Base-by-base conservation (phyloP, 2,329 filamentous ascomycete species). In the Endoconidiophora laricicola region DNA sequence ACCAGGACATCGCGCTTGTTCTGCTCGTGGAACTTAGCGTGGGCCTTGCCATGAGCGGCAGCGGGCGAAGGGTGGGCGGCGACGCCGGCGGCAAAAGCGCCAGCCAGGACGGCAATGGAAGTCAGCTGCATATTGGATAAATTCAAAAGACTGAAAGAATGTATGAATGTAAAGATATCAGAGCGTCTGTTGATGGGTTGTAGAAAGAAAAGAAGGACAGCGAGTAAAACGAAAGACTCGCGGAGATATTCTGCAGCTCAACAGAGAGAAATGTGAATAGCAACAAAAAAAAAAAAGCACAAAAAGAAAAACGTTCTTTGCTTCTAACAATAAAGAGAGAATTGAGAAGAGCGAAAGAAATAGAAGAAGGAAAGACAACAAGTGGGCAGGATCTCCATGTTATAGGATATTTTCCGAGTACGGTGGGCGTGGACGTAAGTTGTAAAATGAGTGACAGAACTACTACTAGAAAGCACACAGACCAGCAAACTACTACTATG, bases 61-160 rank as follows among this genome's bases (percentile, higher is more conserved):
- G 63, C 62, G 48, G 60, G 59, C 54, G 63, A 66, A 52, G 67
- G 67, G 58, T 64, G 65, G 49, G 66, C 66, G 54, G 64, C 60
- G 51, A 59, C 67, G 57, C 66, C 64, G 9, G 48, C 47, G 52
- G 54, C 49, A 45, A 68, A 57, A 60, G 65, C 66, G 56, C 65
- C 63, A 54, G 65, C 61, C 51, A 68, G 58, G 52, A 66, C 33
- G 50, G 67, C 44, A 41, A 62, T 54, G 49, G 65, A 58, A 20
- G 66, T 61, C 59, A 68, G 59, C 62, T 69, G 69, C 67, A 69
- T 69, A 18, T 12, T 12, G 20, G 20, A 43, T 14, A 12, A 24
- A 20, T 40, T 10, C 4, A 16, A 16, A 14, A 23, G 38, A 48
- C 14, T 6, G 46, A 23, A 22, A 26, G 38, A 26, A 40, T 18